Evolutionary conservation across 176 grass and related monocot genomes (phyloP).

Genomic region (Rhynchospora tenuis): DNA sequence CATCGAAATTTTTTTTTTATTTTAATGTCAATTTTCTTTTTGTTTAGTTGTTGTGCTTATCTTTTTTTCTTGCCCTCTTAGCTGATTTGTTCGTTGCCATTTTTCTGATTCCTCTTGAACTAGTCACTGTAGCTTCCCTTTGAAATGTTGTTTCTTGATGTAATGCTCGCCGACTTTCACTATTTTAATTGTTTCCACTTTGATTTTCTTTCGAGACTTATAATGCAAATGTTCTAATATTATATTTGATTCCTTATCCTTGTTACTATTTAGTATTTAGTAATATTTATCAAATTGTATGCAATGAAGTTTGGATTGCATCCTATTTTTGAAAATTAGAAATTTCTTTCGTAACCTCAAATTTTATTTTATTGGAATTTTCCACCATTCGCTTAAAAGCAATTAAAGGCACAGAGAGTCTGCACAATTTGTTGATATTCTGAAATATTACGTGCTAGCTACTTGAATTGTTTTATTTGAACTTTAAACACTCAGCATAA

Average conservation of each 20-base stretch:
- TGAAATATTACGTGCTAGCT: neutral
- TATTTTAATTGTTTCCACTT: neutral
- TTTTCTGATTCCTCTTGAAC: neutral
- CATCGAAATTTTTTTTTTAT: neutral
- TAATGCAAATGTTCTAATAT: neutral
- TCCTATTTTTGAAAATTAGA: neutral
- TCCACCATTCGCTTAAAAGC: neutral
- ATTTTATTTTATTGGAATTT: neutral
- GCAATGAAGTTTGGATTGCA: neutral
- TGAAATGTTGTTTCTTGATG: neutral
- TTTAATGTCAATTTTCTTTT: neutral
- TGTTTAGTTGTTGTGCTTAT: neutral
- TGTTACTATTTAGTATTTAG: neutral
- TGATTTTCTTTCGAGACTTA: neutral
- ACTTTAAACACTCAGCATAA: neutral
- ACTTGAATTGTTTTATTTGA: neutral
- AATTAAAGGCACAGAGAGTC: neutral
- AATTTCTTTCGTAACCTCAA: neutral
- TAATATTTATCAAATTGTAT: neutral
- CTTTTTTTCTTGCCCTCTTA: neutral
- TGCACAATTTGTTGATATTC: neutral
- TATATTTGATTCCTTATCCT: neutral
- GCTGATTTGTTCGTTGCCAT: neutral
- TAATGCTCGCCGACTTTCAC: neutral
- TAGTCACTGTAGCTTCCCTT: neutral